Evolutionary conservation across 169 alveolate species (phyloP).

Genomic region (Cystoisospora suis): DNA sequence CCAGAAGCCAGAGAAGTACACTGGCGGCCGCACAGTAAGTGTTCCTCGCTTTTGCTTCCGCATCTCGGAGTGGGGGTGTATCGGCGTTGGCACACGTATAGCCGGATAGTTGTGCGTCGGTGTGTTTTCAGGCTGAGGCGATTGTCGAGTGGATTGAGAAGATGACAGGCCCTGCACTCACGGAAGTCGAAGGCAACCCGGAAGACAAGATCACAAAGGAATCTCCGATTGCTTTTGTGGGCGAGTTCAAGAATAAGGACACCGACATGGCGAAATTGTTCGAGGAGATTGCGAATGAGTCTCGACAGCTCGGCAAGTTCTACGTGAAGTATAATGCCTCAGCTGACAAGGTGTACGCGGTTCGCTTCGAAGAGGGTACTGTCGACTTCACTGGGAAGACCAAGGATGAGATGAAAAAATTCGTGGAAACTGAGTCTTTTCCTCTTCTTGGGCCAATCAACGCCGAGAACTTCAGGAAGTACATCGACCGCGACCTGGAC

Average conservation of each 20-base stretch:
- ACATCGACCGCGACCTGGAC: slow-evolving; percentile 39
- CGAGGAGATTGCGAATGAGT: slow-evolving; percentile 36
- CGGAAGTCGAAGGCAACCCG: slow-evolving; percentile 47
- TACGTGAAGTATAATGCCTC: slow-evolving; percentile 5
- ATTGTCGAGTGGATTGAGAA: slow-evolving; percentile 86
- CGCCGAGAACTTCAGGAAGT: slow-evolving; percentile 74
- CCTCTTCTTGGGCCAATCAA: slow-evolving; percentile 78
- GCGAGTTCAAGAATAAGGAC: slow-evolving; percentile 28
- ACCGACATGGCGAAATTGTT: slow-evolving; percentile 29
- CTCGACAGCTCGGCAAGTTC: slow-evolving; percentile 38
- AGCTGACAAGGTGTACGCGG: slow-evolving; percentile 59
- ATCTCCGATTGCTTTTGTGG: slow-evolving; percentile 13
- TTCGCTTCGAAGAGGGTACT: slow-evolving; percentile 72
- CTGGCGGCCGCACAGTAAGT: slow-evolving; percentile 66
- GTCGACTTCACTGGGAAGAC: slow-evolving; percentile 65
- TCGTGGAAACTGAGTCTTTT: slow-evolving; percentile 67
- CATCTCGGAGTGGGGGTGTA: background rate
- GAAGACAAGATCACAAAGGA: background rate
- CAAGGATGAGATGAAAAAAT: slow-evolving; percentile 69
- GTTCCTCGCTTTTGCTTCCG: background rate
- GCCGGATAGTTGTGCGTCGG: background rate
- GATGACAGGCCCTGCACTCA: slow-evolving; percentile 88
- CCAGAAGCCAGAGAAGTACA: slow-evolving; percentile 66
- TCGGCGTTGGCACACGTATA: background rate
- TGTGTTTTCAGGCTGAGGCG: slow-evolving; percentile 76